Base-by-base conservation (phyloP, 371 early-diverging fungal species). In the Syncephalastrum monosporum region DNA sequence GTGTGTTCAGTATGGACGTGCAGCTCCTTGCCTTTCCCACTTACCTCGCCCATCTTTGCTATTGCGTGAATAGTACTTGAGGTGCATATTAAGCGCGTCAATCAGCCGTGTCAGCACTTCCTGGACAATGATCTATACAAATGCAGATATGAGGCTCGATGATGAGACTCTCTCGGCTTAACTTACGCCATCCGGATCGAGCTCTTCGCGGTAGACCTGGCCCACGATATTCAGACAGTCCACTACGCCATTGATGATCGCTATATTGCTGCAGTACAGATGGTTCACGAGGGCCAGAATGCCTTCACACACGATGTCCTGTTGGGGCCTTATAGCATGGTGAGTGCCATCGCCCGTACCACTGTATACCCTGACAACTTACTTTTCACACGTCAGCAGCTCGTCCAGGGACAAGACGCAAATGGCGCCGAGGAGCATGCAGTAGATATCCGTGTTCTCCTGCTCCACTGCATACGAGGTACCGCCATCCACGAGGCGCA, bases 171-270 rank as follows among this genome's bases (percentile, higher is more conserved):
- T 10, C 48, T 19, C 7, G 16, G 55, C 25, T 15, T 29, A 29
- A 51, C 69, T 74, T 75, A 86, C 88, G 56, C 79, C 75, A 51
- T 84, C 84, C 44, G 80, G 67, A 67, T 87, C 84, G 15, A 78
- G 65, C 23, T 74, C 64, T 57, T 75, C 75, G 29, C 61, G 64
- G 50, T 82, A 84, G 54, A 84, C 79, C 42, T 85, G 79, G 2
- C 91, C 86, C 46, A 91, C 69, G 0, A 86, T 63, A 17, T 72
- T 77, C n/a, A 92, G 64, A 27, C 89, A 85, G 61, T 91, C 89
- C 8, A 82, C 74, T 2, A 87, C 84, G 8, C 84, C 82, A 56
- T 81, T 77, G 1, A 90, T 85, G 27, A 87, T 71, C 3, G 82
- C 67, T 2, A 84, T 59, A 48, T 82, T 83, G 42, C 75, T 73